Evolutionary conservation across 2,329 filamentous ascomycete genomes (phyloP), one percentile per base, ranked within the genome.

Genomic region (Colletotrichum sp.): DNA sequence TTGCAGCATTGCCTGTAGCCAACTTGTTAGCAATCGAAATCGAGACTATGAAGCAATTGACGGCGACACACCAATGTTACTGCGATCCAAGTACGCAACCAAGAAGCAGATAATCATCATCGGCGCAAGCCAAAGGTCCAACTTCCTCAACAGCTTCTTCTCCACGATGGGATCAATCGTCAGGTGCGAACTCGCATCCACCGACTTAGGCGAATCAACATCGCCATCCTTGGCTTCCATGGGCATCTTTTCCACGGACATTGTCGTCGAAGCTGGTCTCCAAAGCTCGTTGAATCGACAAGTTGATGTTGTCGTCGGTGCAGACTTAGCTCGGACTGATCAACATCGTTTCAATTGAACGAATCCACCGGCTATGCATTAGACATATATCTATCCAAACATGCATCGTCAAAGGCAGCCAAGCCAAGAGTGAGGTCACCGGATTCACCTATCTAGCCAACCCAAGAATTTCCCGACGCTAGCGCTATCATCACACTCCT

Each of bases 51-150:
- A 3, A 21, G 18, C 9, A 7, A 3, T 52, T 0, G 43, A 52
- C 3, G n/a, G 28, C 6, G 21, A 28, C 72, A 1, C 60, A 73
- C 73, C 73, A 79, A 67, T 75, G 28, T 82, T 82, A 75, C 79
- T 82, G 9, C 81, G 78, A 65, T 83, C 82, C 13, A 83, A 74
- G 71, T 83, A 83, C 10, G 82, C 80, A 43, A 83, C 78, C 71
- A 83, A 78, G 72, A 83, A 83, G 36, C 82, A 72, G 10, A 83
- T 68, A 26, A 75, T 68, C 73, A 75, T 75, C 73, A 75, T 75
- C 7, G 73, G 73, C 2, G 73, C 39, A 16, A 81, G 75, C 30
- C 78, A 79, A 30, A 69, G 67, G 28, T 81, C 80, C 21, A 81
- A 69, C 55, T 79, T 81, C 73, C 80, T 67, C 81, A 80, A 55